These are phyloP conservation scores for Boletus vinaceobasis DNA, from an alignment of 768 basidiomycete species.

Conservation along the genomic window DNA sequence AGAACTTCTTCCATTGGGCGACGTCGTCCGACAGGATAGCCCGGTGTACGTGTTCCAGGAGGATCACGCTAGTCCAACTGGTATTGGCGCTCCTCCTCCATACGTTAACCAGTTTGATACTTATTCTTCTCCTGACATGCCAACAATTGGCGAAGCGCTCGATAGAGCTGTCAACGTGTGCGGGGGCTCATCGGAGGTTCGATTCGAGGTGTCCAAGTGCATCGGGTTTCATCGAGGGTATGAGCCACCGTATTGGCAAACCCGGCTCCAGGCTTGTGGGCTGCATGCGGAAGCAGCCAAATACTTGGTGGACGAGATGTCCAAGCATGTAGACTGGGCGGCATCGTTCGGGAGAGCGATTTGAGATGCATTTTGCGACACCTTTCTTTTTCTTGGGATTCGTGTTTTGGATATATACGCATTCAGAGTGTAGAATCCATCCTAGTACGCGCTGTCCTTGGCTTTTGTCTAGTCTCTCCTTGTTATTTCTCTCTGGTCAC, in stretches of 20 bases:
- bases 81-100: constrained; percentile 18
- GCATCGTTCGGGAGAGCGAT: not conserved
- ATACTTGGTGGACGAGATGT: constrained; percentile 28
- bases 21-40: constrained; percentile 21
- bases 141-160: constrained; percentile 16
- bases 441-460: not conserved
- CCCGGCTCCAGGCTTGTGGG: constrained; percentile 20
- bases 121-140: constrained; percentile 6
- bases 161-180: constrained; percentile 20
- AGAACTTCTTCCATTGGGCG: not conserved
- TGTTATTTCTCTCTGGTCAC: too few species aligned
- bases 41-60: constrained; percentile 11
- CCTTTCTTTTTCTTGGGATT: not conserved
- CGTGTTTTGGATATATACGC: not conserved
- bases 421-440: not conserved
- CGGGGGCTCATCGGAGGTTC: constrained; percentile 16
- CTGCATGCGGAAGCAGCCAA: constrained; percentile 13
- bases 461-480: not conserved
- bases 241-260: constrained; percentile 28
- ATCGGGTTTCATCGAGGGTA: constrained; percentile 23
- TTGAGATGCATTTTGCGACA: not conserved
- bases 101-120: constrained; percentile 9
- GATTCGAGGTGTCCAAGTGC: constrained; percentile 22
- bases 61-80: not conserved
- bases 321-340: constrained; percentile 20